phyloP scores from a whole-genome alignment of 768 basidiomycete species.

The Boletus rex-veris region DNA sequence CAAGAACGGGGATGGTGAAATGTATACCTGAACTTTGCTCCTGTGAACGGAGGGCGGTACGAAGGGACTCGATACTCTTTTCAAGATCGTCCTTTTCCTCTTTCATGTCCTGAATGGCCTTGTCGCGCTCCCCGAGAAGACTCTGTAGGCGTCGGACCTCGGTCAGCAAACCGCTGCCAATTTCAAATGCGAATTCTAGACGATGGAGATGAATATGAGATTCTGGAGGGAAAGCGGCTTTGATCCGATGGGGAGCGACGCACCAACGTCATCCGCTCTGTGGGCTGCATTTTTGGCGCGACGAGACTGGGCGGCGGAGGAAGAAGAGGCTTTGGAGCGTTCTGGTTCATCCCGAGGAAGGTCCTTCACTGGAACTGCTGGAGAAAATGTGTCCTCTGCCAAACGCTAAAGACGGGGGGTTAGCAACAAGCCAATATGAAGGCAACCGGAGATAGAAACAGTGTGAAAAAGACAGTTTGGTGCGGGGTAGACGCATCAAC shows the following conservation, averaged over 20 bases:
- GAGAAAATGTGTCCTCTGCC: slow-evolving; percentile 48
- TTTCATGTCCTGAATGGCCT: slow-evolving; percentile 85
- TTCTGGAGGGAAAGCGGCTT: not conserved
- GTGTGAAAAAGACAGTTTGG: not conserved
- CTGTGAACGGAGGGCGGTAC: slow-evolving; percentile 70
- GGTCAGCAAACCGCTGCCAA: slow-evolving; percentile 85
- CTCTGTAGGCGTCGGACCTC: slow-evolving; percentile 92
- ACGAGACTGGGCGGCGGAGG: slow-evolving; percentile 78
- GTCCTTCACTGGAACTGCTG: slow-evolving; percentile 44
- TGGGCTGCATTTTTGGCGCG: slow-evolving; percentile 91
- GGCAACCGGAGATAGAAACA: not conserved
- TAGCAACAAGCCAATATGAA: not conserved
- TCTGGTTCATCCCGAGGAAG: slow-evolving; percentile 60
- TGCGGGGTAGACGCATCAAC: not conserved
- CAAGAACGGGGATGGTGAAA: not conserved
- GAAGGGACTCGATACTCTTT: slow-evolving; percentile 69
- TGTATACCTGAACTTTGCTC: slow-evolving; percentile 74
- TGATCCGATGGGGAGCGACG: slow-evolving; percentile 32
- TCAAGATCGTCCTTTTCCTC: slow-evolving; percentile 91
- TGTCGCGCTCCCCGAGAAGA: slow-evolving; percentile 87
- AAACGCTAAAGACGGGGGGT: slow-evolving; percentile 33
- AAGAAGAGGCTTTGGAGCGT: slow-evolving; percentile 58
- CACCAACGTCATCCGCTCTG: slow-evolving; percentile 84
- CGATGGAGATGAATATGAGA: slow-evolving; percentile 20
- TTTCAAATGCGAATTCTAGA: slow-evolving; percentile 96